Evolutionary conservation across 106 monocot species (phyloP).

Genomic region (Agapanthus africanus): DNA sequence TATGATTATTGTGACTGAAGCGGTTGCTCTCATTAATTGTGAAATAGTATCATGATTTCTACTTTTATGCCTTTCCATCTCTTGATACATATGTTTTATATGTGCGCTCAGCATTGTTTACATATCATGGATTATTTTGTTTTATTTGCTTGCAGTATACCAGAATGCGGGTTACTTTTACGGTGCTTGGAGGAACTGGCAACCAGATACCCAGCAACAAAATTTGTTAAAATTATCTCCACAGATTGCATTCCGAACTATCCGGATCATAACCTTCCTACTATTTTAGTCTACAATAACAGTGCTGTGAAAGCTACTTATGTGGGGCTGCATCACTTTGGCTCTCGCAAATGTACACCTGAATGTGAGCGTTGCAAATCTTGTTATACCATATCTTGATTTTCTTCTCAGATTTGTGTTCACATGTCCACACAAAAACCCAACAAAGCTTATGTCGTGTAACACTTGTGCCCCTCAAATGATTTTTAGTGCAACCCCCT

Average conservation of each 20-base stretch:
- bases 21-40: not conserved
- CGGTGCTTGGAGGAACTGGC: constrained; percentile 80
- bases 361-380: no score
- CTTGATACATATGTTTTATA: not conserved
- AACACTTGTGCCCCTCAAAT: no score
- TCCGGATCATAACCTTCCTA: constrained; percentile 82
- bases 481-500: no score
- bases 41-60: not conserved
- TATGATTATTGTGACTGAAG: not conserved
- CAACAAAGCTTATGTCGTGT: no score
- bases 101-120: not conserved
- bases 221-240: constrained; percentile 96
- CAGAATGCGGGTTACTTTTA: constrained; percentile 57
- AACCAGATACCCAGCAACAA: constrained; percentile 70
- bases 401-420: no score
- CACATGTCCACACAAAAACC: no score
- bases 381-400: no score
- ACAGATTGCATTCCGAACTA: constrained; percentile 96
- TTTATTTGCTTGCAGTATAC: no score
- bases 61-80: not conserved
- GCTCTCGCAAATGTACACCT: no score
- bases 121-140: not conserved
- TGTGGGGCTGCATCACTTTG: constrained; percentile 81
- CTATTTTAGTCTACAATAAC: constrained; percentile 80
- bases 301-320: constrained; percentile 83